Conservation (phyloP, 1,139 yeast genomes). For the Candida dubliniensis region DNA sequence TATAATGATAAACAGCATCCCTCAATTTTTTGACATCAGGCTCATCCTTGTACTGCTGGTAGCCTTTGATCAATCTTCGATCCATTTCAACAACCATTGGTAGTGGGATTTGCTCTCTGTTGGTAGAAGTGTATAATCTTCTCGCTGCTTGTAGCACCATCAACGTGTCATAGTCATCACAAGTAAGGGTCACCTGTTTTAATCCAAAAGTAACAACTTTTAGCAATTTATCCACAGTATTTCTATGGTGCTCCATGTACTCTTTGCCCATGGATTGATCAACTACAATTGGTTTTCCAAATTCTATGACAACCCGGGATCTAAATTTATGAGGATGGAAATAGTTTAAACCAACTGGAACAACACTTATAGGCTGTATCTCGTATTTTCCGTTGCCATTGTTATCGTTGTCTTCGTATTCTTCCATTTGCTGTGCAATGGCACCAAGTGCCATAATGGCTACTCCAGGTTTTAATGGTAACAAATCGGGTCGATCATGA, state of each 20-base stretch:
- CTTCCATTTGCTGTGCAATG: slow-evolving; percentile 28
- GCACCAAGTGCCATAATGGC: slow-evolving; percentile 53
- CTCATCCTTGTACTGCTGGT: slow-evolving; percentile 34
- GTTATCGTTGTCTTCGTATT: slow-evolving; percentile 1
- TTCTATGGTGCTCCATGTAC: slow-evolving; percentile 49
- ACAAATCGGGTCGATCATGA: slow-evolving; percentile 40
- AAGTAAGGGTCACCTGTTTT: slow-evolving; percentile 88
- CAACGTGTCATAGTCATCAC: slow-evolving; percentile 88
- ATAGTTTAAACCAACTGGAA: slow-evolving; percentile 50
- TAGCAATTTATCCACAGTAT: slow-evolving; percentile 68
- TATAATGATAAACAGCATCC: slow-evolving; percentile 36
- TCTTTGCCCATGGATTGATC: slow-evolving; percentile 27
- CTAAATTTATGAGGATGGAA: slow-evolving; percentile 49
- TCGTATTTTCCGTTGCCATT: slow-evolving; percentile 7
- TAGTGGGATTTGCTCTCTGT: slow-evolving; percentile 36
- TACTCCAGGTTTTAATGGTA: slow-evolving; percentile 49
- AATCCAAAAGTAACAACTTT: slow-evolving; percentile 72
- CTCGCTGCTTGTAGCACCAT: slow-evolving; percentile 92
- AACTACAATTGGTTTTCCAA: slow-evolving; percentile 45
- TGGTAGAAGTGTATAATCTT: slow-evolving; percentile 39
- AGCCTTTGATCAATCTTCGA: slow-evolving; percentile 42
- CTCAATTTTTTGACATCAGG: slow-evolving; percentile 38
- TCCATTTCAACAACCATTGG: slow-evolving; percentile 50
- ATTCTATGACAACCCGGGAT: slow-evolving; percentile 48
- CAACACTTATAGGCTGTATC: slow-evolving; percentile 38